Evolutionary conservation across 305 asterid species (phyloP), one percentile per base, ranked within the genome.

Genomic region (Fraxinus xanthoxyloides): DNA sequence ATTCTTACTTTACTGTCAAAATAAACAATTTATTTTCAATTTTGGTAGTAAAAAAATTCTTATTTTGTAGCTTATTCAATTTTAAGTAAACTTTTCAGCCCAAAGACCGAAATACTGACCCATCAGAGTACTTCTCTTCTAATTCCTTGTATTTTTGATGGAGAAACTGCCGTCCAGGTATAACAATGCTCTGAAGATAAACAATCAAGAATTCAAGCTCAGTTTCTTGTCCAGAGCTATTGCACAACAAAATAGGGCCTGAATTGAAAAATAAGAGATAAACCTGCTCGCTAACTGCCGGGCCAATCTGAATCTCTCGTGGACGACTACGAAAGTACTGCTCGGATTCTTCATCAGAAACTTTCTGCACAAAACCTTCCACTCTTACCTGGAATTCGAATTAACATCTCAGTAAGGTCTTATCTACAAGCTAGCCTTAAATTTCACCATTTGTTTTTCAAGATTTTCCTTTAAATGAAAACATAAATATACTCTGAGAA

Each of bases 281-380:
- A 63, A 89, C 92, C 92, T 89, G 92, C 78, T 85, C 40, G 81
- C 91, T 87, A 75, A 84, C 88, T 75, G 87, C 79, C 30, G 92
- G 91, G 61, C 86, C 92, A 77, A 89, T 85, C 87, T 89, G 91
- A 85, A 89, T 89, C 76, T 89, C 90, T 19, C 81, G 87, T 59
- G 92, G 92, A 75, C 91, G 92, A 21, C 91, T 86, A 59, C 85
- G 88, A 46, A 89, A 89, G 85, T 87, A 89, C 34, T 83, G 87
- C 72, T 86, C 89, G 85, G 92, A 87, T 76, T 86, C 92, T 74
- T 83, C 88, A 61, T 87, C 92, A 48, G 92, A 83, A 24, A 89
- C 90, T 77, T 87, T 89, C 82, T 79, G 81, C 77, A 89, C 92
- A 43, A 85, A 72, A 30, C 92, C 92, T 86, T 87, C 91, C 15